Evolutionary conservation across 805 yeast species (phyloP), one percentile per base, ranked within the genome.

Genomic region (Pichia nanzhaoensis): DNA sequence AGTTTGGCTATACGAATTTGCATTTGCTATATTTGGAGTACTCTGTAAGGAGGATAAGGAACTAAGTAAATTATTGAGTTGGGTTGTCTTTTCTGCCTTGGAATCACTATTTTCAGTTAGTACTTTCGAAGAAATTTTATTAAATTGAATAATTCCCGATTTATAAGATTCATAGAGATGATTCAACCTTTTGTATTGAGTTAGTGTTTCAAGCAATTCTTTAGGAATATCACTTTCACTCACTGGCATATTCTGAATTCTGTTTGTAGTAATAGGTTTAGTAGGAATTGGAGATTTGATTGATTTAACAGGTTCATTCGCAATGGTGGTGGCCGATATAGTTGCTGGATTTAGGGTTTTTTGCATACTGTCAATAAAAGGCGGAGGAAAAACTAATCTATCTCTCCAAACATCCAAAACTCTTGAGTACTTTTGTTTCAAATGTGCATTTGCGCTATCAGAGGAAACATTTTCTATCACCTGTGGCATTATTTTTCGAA

Each of bases 381-480:
- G 34, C 2, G 46, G 46, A 13, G 61, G 53, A 51, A 75, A 79
- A 1, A 81, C 71, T 14, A 56, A 56, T 41, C 87, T 60, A 36
- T 78, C 77, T 42, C 66, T 68, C 83, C 86, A 78, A 13, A 81
- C 81, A 39, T 65, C 69, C 5, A 81, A 63, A 21, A 78, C 68
- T 42, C 82, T 68, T 28, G 63, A 67, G 18, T 77, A 68, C 49
- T 73, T 77, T 10, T 68, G 63, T 38, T 63, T 60, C 8, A 65
- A 58, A 12, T 57, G 43, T 2, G 54, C 45, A 43, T 66, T 70
- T 18, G 44, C 34, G 18, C 21, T 24, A 31, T 47, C 49, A 27
- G 19, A 10, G 39, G 47, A 9, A 72, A 57, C 4, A 54, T 34
- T 9, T 56, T 49, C 46, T 40, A 80, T 51, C 1, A 72, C 70